Conservation (phyloP, 345 rosid genomes). For the Boechera retrofracta region DNA sequence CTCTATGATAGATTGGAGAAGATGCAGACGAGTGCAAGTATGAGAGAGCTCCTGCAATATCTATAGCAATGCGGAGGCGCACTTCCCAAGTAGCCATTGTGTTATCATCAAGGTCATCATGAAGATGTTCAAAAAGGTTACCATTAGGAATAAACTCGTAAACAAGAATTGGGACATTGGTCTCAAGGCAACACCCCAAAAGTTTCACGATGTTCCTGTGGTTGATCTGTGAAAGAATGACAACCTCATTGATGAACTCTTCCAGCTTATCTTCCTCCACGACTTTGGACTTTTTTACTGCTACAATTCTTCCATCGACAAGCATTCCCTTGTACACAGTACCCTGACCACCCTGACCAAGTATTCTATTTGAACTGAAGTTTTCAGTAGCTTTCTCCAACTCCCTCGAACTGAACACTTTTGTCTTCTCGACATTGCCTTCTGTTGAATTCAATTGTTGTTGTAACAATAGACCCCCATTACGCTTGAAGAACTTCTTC, state of each 20-base stretch:
- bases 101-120: slow-evolving; percentile 15
- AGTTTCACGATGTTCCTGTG: slow-evolving; percentile 13
- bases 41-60: slow-evolving; percentile 20
- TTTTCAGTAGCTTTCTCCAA: slow-evolving; percentile 13
- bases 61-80: slow-evolving; percentile 15
- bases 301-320: slow-evolving; percentile 10
- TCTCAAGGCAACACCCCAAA: slow-evolving; percentile 15
- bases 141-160: slow-evolving; percentile 16
- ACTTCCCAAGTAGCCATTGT: slow-evolving; percentile 6
- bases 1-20: slow-evolving; percentile 14
- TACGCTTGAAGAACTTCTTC: slow-evolving; percentile 17
- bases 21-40: slow-evolving; percentile 20
- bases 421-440: neutral
- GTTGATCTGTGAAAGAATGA: slow-evolving; percentile 19
- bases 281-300: neutral
- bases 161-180: slow-evolving; percentile 1
- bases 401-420: neutral
- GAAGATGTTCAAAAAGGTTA: slow-evolving; percentile 28
- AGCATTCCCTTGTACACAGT: slow-evolving; percentile 14
- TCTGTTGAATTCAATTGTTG: neutral
- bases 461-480: slow-evolving; percentile 5
- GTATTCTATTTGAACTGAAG: neutral
- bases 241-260: slow-evolving; percentile 25
- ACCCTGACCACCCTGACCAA: slow-evolving; percentile 27
- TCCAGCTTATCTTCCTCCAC: slow-evolving; percentile 5